Base-by-base conservation (phyloP, 106 monocot genomes). In the Vanilla planifolia region DNA sequence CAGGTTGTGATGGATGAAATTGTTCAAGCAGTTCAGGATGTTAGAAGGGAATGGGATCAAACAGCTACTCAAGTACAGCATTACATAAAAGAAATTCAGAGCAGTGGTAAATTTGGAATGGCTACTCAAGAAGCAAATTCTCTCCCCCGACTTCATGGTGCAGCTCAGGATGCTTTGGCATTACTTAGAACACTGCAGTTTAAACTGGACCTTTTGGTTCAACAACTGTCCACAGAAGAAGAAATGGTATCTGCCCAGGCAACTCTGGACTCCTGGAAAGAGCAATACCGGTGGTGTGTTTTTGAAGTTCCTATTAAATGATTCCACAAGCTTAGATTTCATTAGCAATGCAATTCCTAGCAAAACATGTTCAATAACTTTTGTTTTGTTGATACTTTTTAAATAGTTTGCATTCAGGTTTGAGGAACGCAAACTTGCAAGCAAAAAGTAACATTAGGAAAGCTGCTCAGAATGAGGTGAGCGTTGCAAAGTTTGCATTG, bases 371-470 rank as follows among this genome's bases (percentile, higher is more conserved):
- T 53, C 29, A 32, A 1, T 26, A 21, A 44, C 8, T 39, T 55
- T 8, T 42, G 27, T 4, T 60, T 66, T 11, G 42, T 42, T 4
- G 16, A 2, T 35, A n/a, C 14, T 60, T 60, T 30, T 37, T 13
- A 23, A 52, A 6, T 22, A 83, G 92, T 67, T 39, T 89, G 40
- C 91, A 74, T 64, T 53, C 34, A 42, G 61, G 69, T 24, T 57
- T 93, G 65, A 81, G 84, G 67, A 84, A 77, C 75, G 96, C 96
- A 48, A 96, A 96, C 67, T 40, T 96, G 60, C 90, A 87, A 77
- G 96, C 90, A 13, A 96, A 90, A 48, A 33, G 21, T 40, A 96
- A 91, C 67, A 83, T 95, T 15, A 64, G 73, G 44, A 86, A 79
- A 74, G 95, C 86, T 66, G 95, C 86, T 52, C 78, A 80, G 29